A percentile compares a stretch with the other conserved stretches of the same genome.
phyloP scores from a whole-genome alignment of 768 basidiomycete species.

The Psilocybe cubensis region DNA sequence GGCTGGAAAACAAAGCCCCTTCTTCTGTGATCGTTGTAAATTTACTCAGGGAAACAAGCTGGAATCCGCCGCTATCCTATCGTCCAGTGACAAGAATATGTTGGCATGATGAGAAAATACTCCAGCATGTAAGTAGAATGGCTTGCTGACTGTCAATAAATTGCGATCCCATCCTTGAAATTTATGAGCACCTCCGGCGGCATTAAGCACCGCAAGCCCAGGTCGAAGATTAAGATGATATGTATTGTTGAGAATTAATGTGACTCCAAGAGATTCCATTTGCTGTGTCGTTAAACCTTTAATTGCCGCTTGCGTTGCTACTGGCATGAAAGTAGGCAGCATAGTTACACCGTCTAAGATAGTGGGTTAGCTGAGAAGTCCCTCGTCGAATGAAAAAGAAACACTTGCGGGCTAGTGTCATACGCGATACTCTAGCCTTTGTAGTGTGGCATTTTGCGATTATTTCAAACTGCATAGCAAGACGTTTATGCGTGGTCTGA shows the following conservation, averaged over 20 bases:
- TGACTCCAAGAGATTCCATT: conserved; percentile 79
- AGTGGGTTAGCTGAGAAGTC: background rate
- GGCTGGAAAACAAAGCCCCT: conserved; percentile 83
- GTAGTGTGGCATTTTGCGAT: conserved; percentile 84
- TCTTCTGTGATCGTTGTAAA: conserved; percentile 88
- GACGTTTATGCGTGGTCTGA: conserved; percentile 12
- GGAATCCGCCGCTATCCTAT: conserved; percentile 90
- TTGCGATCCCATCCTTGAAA: conserved; percentile 91
- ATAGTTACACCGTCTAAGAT: conserved; percentile 74
- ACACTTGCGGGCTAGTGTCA: conserved; percentile 82
- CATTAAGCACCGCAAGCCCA: conserved; percentile 70
- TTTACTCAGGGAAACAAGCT: conserved; percentile 82
- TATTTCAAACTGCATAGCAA: conserved; percentile 79
- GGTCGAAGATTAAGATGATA: conserved; percentile 91
- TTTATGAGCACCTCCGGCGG: conserved; percentile 84
- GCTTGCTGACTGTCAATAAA: conserved; percentile 69
- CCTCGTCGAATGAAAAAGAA: background rate
- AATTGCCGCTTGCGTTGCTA: conserved; percentile 90
- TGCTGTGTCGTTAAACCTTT: conserved; percentile 90
- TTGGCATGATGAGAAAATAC: background rate
- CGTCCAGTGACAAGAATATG: background rate
- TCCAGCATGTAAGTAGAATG: too few species aligned
- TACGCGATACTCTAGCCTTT: conserved; percentile 80
- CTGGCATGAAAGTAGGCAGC: conserved; percentile 93
- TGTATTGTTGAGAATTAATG: conserved; percentile 87